Base-by-base conservation (phyloP, 345 rosid genomes). In the Aquilaria sinensis region DNA sequence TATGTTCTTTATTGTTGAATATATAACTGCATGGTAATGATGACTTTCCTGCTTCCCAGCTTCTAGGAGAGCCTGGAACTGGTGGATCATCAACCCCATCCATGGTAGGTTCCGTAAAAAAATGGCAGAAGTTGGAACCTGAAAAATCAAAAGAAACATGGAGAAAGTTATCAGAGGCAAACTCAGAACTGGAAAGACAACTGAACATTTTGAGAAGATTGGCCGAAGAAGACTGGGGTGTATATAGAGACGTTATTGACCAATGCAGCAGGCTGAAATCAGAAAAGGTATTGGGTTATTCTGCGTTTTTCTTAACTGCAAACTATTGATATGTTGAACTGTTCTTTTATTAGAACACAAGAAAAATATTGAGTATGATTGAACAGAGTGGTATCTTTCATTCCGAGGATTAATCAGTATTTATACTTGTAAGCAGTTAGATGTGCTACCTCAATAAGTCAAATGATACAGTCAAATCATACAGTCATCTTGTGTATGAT, bases 31-130 rank as follows among this genome's bases (percentile, higher is more conserved):
- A n/a, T n/a, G n/a, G n/a, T n/a, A n/a, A n/a, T n/a, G 37, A 53
- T 46, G 53, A 41, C 62, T 67, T 33, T 63, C 67, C 75, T 50
- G 64, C 63, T 70, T 69, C 37, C 46, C 77, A 94, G 99, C 70
- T 90, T 55, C 78, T 94, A 12, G 97, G 97, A 64, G 97, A 94
- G 71, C 96, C 97, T 5, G 99, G 99, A 69, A 75, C 77, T 71
- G 99, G 99, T 61, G 99, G 99, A 67, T 91, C 99, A 58, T 91
- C 97, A 34, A 91, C 97, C 9, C 93, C 96, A 69, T 94, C 99
- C 66, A 87, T 94, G 99, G 96, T 94, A 30, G 97, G 97, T 73
- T 87, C 99, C 51, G 96, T 94, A 59, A 91, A 89, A 70, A 94
- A 80, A 76, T 94, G 99, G 99, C 96, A 87, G 72, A 84, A 83